phyloP scores from a whole-genome alignment of 2,329 filamentous ascomycete species.

The Fusarium odoratissimum region DNA sequence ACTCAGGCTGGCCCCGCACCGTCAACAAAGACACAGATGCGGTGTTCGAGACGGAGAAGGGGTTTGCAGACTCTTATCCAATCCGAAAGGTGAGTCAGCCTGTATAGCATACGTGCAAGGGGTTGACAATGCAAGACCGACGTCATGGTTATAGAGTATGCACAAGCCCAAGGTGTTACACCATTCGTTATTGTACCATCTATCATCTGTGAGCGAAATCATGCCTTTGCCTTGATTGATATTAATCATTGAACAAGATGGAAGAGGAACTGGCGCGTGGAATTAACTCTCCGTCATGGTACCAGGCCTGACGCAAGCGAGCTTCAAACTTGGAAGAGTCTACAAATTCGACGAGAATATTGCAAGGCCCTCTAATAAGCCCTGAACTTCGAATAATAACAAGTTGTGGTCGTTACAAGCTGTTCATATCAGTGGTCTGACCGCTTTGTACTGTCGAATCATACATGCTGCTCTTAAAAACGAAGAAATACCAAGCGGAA shows the following conservation, averaged over 20 bases:
- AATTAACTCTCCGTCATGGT: background rate
- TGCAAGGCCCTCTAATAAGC: background rate
- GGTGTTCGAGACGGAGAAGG: background rate
- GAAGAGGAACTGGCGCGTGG: background rate
- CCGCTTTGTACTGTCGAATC: background rate
- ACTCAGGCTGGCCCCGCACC: background rate
- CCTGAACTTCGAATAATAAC: background rate
- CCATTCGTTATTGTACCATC: background rate
- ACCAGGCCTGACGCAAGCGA: background rate
- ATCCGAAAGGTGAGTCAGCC: background rate
- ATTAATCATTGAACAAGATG: background rate
- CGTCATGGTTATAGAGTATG: background rate
- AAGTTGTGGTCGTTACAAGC: background rate
- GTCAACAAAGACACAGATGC: background rate
- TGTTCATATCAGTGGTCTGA: background rate
- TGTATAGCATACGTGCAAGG: accelerated
- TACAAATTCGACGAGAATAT: background rate
- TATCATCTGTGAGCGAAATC: background rate
- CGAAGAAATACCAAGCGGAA: background rate
- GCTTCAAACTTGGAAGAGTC: background rate
- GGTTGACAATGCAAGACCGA: background rate
- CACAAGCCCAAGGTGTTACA: background rate
- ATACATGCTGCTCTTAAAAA: background rate
- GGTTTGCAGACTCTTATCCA: background rate
- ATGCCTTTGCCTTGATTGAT: accelerated